Conservation (phyloP, 176 grass and related monocot genomes). For the Aegilops tauschii region DNA sequence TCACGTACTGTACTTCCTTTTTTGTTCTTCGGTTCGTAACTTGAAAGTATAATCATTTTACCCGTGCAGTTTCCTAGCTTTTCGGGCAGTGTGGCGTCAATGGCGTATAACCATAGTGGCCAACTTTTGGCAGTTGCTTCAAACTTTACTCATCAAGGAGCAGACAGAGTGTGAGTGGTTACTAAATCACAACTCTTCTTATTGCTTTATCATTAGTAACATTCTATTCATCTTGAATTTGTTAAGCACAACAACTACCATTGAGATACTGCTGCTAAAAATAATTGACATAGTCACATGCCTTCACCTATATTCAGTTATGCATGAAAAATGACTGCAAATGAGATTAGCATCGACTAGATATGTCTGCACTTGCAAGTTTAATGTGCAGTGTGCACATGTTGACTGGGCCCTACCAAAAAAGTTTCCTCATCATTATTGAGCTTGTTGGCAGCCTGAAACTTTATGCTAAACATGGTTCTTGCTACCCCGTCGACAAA, state of each 20-base stretch:
- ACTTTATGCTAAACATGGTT: neutral
- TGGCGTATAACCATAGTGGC: conserved; percentile 50
- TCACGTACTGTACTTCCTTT: neutral
- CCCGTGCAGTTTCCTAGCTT: conserved; percentile 49
- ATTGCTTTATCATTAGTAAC: conserved; percentile 6
- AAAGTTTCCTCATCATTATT: neutral
- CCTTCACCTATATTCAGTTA: neutral
- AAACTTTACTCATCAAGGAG: conserved; percentile 43
- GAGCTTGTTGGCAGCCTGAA: neutral
- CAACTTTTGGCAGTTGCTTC: conserved; percentile 63
- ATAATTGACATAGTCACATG: neutral
- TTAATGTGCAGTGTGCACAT: neutral
- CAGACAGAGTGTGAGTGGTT: conserved; percentile 54
- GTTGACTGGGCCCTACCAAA: neutral
- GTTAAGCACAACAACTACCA: neutral
- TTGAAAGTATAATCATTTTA: conserved; percentile 6
- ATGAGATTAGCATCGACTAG: neutral
- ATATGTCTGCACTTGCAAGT: neutral
- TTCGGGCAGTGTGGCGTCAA: conserved; percentile 51
- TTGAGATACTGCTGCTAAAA: neutral
- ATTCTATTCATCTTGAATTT: conserved; percentile 17
- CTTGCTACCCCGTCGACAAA: neutral
- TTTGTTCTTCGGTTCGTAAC: conserved; percentile 1
- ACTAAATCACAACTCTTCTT: neutral
- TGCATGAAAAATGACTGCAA: neutral